phyloP scores from a whole-genome alignment of 2,329 filamentous ascomycete species.

The Sordariomycetes sp. region DNA sequence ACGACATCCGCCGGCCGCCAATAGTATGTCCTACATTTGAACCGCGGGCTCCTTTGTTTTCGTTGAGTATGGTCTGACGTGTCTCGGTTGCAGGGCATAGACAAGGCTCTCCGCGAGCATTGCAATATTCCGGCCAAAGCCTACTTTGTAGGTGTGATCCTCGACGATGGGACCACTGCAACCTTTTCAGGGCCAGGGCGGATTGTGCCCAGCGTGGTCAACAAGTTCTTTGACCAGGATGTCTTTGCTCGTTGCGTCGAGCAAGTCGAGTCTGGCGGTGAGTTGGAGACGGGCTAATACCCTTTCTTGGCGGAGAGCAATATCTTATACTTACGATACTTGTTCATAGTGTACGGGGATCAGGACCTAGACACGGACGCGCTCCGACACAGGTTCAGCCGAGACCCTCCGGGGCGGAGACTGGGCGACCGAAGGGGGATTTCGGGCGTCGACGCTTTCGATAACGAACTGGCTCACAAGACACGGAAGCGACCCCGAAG shows the following conservation, averaged over 20 bases:
- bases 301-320: background rate
- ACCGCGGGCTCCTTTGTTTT: background rate
- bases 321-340: background rate
- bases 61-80: background rate
- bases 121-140: constrained; percentile 38
- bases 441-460: background rate
- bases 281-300: background rate
- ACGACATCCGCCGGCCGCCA: constrained; percentile 1
- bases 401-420: background rate
- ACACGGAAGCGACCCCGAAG: constrained; percentile 24
- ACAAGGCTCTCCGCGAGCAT: constrained; percentile 37
- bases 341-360: background rate
- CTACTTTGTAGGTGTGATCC: constrained; percentile 41
- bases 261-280: constrained; percentile 1
- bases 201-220: constrained; percentile 24
- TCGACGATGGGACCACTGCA: constrained; percentile 33
- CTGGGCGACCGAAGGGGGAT: background rate
- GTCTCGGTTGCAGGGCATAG: constrained; percentile 29
- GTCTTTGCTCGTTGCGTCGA: constrained; percentile 19
- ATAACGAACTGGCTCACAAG: constrained; percentile 11
- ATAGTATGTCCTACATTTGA: background rate
- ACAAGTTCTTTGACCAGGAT: constrained; percentile 33
- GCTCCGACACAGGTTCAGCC: background rate
- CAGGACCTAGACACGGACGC: background rate
- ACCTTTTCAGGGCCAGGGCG: constrained; percentile 34